Percentiles rank a stretch among this genome's conserved stretches.
phyloP scores from a whole-genome alignment of 805 yeast genomes.

The Schizosaccharomyces cryophilus region DNA sequence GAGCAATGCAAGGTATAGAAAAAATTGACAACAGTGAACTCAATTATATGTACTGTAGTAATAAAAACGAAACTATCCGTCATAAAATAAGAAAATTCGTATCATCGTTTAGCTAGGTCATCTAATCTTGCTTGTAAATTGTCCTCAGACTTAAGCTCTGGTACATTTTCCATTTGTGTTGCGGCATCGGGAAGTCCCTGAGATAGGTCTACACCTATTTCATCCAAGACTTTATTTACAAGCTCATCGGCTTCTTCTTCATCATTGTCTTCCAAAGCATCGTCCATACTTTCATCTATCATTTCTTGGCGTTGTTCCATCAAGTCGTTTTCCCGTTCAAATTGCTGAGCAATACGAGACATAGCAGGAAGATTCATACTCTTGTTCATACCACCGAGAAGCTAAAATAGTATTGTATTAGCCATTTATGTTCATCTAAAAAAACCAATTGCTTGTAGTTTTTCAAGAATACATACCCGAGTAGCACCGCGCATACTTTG shows the following conservation, averaged over 20 bases:
- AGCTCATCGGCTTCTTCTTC: conserved; percentile 15
- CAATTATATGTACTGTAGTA: too few species aligned
- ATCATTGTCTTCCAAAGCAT: conserved; percentile 78
- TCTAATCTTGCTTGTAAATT: background rate
- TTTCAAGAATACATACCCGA: background rate
- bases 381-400: conserved; percentile 67
- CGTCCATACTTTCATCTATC: conserved; percentile 96
- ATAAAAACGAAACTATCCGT: too few species aligned
- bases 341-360: conserved; percentile 78
- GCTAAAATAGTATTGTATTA: conserved; percentile 6
- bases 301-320: conserved; percentile 98
- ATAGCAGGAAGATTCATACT: conserved; percentile 78
- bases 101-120: background rate
- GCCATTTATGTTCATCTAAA: background rate
- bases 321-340: conserved; percentile 76
- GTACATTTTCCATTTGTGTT: background rate
- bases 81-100: too few species aligned
- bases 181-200: conserved; percentile 13
- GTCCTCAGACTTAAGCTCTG: background rate
- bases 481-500: conserved; percentile 88
- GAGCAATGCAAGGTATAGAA: too few species aligned
- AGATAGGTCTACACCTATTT: conserved; percentile 70
- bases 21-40: too few species aligned
- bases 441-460: background rate
- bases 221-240: conserved; percentile 77